Evolutionary conservation across 352 stramenopile genomes (phyloP), one percentile per base, ranked within the genome.

Genomic region (Thraustotheca clavata): DNA sequence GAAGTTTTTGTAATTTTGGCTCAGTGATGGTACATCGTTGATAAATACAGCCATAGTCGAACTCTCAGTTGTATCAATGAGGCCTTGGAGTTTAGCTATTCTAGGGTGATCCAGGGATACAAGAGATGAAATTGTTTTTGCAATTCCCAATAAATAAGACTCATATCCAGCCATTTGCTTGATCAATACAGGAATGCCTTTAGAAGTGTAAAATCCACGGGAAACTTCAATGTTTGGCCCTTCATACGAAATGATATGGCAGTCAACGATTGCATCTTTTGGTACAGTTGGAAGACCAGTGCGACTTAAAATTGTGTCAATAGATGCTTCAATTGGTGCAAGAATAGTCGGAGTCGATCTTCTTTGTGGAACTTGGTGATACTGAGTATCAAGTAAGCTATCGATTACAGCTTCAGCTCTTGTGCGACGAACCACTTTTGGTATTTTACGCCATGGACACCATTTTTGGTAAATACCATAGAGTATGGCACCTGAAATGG

Each of bases 111-210:
- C 8, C 11, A 62, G 38, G 24, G 16, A 16, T 11, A 29, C 32
- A 18, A 62, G 54, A 24, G 31, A 20, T 7, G 26, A 36, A 26
- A 62, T 24, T 6, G 35, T 39, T 29, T 29, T 22, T 26, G 54
- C 54, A 24, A 62, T 47, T 12, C 35, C 22, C 5, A 39, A 2
- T 6, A 62, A 40, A 38, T 43, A 60, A 8, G 33, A 60, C 33
- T 27, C 54, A 26, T 62, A 62, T 27, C 54, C 18, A 3, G 33
- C 2, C 31, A 62, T 24, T 4, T 38, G 54, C 54, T 62, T 62
- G 18, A 62, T 11, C 16, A 48, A 29, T 24, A 62, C 33, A 16
- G 11, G 54, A 11, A 16, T 4, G 1, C 6, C 18, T 26, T 41
- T 26, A 1, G 11, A 31, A 2, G n/a, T 18, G 34, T 49, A 62